Conservation (phyloP, 202 grass and related monocot genomes). For the Cymbopogon flexuosus region DNA sequence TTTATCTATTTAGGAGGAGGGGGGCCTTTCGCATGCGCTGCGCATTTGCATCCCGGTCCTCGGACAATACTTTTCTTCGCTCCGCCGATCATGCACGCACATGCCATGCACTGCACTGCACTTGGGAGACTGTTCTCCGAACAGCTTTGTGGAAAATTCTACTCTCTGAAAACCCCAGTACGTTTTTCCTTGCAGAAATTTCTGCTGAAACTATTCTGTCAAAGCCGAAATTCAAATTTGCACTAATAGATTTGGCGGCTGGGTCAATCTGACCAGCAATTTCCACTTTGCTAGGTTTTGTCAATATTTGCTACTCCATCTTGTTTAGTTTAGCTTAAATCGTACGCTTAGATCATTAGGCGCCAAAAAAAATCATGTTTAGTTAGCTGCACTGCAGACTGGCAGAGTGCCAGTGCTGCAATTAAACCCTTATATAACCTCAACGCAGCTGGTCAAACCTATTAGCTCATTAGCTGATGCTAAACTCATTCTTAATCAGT, state of each 20-base stretch:
- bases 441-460: constrained; percentile 35
- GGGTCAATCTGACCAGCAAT: background rate
- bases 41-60: background rate
- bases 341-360: background rate
- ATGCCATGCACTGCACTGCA: too few species aligned
- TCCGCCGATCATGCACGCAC: too few species aligned
- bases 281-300: background rate
- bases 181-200: background rate
- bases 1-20: constrained; percentile 10
- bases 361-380: background rate
- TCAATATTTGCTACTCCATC: too few species aligned
- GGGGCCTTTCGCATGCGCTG: background rate
- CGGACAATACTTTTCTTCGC: background rate
- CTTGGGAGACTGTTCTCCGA: too few species aligned
- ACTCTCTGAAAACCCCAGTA: background rate
- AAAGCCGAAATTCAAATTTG: background rate
- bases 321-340: background rate
- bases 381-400: background rate
- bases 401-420: background rate
- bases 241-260: background rate
- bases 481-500: background rate
- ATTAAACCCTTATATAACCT: too few species aligned
- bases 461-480: constrained; percentile 9
- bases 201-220: background rate
- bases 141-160: constrained; percentile 10